phyloP scores from a whole-genome alignment of 164 flowering plant genomes.

The Hamamelis virginiana region DNA sequence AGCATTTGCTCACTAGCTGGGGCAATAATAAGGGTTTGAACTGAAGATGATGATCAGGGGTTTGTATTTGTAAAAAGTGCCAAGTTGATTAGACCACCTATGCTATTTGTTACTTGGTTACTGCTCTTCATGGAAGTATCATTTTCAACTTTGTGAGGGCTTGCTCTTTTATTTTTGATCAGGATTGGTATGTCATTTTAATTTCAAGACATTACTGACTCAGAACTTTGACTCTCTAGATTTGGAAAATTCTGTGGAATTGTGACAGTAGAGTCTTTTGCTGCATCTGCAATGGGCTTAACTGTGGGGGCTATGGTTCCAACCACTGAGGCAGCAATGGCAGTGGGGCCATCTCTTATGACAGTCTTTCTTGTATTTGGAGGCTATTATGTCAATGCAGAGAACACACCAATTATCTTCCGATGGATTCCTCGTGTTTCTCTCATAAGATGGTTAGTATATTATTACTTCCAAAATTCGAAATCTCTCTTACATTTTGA shows the following conservation, averaged over 20 bases:
- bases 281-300: conserved; percentile 99
- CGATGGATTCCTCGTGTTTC: conserved; percentile 95
- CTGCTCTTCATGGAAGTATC: neutral
- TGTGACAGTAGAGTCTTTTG: conserved; percentile 90
- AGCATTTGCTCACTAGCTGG: too few relatives aligned
- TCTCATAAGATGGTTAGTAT: conserved; percentile 81
- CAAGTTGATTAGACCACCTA: neutral
- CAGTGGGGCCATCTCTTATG: conserved; percentile 97
- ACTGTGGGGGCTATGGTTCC: conserved; percentile 99
- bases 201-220: too few relatives aligned
- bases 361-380: conserved; percentile 99
- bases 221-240: conserved; percentile 32
- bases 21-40: too few relatives aligned
- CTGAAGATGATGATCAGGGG: too few relatives aligned
- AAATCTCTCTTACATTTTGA: neutral
- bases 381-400: conserved; percentile 90
- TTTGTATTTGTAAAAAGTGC: too few relatives aligned
- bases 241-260: conserved; percentile 93
- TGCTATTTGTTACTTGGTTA: neutral
- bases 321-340: conserved; percentile 95
- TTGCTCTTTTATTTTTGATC: neutral
- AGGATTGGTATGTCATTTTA: neutral
- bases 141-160: conserved; percentile 1
- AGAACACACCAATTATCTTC: conserved; percentile 85
- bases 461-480: neutral